Evolutionary conservation across 2,329 filamentous ascomycete species (phyloP).

Genomic region (Monosporascus ibericus): DNA sequence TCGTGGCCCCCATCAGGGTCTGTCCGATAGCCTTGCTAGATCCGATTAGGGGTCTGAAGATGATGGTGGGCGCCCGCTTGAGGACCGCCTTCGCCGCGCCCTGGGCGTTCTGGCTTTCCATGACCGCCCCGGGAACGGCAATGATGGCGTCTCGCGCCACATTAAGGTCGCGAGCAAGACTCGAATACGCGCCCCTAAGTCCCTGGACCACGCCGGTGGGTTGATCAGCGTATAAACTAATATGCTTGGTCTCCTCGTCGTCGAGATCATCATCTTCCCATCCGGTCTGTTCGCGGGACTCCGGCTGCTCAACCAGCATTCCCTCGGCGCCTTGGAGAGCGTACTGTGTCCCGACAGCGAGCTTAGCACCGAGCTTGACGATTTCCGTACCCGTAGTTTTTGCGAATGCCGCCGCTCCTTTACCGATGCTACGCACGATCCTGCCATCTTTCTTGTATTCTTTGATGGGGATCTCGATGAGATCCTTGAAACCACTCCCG

Average conservation of each 20-base stretch:
- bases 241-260: slow-evolving; percentile 67
- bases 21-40: slow-evolving; percentile 84
- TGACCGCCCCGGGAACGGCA: slow-evolving; percentile 84
- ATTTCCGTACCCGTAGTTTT: slow-evolving; percentile 90
- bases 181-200: slow-evolving; percentile 72
- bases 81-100: slow-evolving; percentile 75
- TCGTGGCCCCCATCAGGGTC: slow-evolving; percentile 86
- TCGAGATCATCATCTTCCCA: slow-evolving; percentile 57
- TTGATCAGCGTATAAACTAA: slow-evolving; percentile 90
- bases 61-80: slow-evolving; percentile 82
- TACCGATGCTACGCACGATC: slow-evolving; percentile 84
- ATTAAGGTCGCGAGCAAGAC: slow-evolving; percentile 80
- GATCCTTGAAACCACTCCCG: slow-evolving; percentile 75
- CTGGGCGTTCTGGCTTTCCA: slow-evolving; percentile 76
- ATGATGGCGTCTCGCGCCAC: slow-evolving; percentile 87
- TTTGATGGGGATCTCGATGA: slow-evolving; percentile 81
- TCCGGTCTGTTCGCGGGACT: slow-evolving; percentile 30
- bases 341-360: slow-evolving; percentile 93
- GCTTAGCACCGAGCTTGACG: slow-evolving; percentile 88
- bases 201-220: slow-evolving; percentile 85
- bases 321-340: slow-evolving; percentile 84
- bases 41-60: slow-evolving; percentile 85
- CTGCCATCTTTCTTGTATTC: slow-evolving; percentile 95
- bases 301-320: slow-evolving; percentile 51
- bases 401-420: slow-evolving; percentile 83